These are phyloP conservation scores for Epicoccum sorghinum DNA, from an alignment of 2,329 filamentous ascomycete genomes.

Conservation along the genomic window DNA sequence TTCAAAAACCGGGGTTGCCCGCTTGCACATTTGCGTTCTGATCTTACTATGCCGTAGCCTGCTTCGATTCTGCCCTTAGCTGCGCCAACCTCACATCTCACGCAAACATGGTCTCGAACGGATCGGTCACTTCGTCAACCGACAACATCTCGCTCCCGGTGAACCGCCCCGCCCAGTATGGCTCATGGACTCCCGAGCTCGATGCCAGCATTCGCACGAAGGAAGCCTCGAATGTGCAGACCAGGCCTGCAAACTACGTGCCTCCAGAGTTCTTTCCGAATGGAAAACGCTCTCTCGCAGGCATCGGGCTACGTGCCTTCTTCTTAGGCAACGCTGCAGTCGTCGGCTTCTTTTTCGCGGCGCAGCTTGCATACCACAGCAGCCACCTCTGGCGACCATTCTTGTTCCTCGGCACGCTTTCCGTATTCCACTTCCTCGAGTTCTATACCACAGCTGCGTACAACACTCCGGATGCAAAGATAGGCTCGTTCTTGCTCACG, in stretches of 20 bases:
- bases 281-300: conserved; percentile 53
- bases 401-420: conserved; percentile 71
- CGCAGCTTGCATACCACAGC: conserved; percentile 34
- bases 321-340: conserved; percentile 49
- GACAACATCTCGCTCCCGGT: conserved; percentile 40
- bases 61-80: conserved; percentile 6
- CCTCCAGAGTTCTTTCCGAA: conserved; percentile 48
- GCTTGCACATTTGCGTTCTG: neutral
- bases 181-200: conserved; percentile 34
- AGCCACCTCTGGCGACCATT: conserved; percentile 63
- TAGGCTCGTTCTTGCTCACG: conserved; percentile 80
- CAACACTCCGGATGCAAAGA: conserved; percentile 75
- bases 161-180: conserved; percentile 31
- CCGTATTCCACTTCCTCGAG: conserved; percentile 93
- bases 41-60: conserved; percentile 17
- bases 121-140: conserved; percentile 26
- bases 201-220: conserved; percentile 35
- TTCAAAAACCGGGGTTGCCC: neutral
- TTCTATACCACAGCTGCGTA: conserved; percentile 87
- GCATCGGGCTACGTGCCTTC: conserved; percentile 56
- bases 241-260: conserved; percentile 23
- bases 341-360: conserved; percentile 39
- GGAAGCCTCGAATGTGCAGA: conserved; percentile 28
- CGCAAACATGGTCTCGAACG: conserved; percentile 34
- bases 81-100: neutral